Evolutionary conservation across 1,139 yeast genomes (phyloP).

Genomic region (Blastobotrys persicus): DNA sequence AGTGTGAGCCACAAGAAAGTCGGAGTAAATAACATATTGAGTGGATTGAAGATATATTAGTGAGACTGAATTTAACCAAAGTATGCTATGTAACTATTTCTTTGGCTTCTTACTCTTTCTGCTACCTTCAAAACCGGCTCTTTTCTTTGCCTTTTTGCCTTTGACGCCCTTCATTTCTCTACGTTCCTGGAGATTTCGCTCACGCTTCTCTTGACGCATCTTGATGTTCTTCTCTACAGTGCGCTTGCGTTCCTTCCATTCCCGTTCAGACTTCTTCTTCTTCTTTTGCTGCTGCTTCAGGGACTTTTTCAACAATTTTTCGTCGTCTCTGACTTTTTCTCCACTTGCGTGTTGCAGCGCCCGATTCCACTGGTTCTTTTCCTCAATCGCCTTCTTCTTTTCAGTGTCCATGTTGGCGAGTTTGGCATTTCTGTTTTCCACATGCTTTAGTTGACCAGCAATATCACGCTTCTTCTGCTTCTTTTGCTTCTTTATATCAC

Average conservation of each 20-base stretch:
- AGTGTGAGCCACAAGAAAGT: too few species aligned
- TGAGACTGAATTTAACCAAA: neutral
- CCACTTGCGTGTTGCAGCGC: constrained; percentile 90
- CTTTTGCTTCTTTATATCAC: constrained; percentile 55
- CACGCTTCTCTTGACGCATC: constrained; percentile 73
- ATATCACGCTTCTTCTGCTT: constrained; percentile 87
- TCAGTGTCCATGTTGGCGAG: constrained; percentile 60
- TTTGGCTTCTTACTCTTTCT: constrained; percentile 22
- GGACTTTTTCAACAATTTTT: constrained; percentile 79
- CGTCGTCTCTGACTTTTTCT: constrained; percentile 81
- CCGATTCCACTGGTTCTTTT: constrained; percentile 80
- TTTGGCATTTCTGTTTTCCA: constrained; percentile 72
- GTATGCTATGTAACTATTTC: constrained; percentile 1
- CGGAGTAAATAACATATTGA: too few species aligned
- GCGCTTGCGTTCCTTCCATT: constrained; percentile 74
- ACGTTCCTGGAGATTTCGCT: constrained; percentile 80
- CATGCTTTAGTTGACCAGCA: constrained; percentile 72
- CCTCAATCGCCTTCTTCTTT: constrained; percentile 57
- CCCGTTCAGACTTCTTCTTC: constrained; percentile 76
- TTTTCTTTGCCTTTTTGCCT: constrained; percentile 43
- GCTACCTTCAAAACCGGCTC: constrained; percentile 51
- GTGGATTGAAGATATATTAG: neutral
- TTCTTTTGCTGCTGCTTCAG: constrained; percentile 75
- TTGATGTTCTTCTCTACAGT: constrained; percentile 67
- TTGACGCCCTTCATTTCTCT: constrained; percentile 70